A percentile compares a stretch with the other conserved stretches of the same genome.
Conservation (phyloP, 805 yeast species). For the Yueomyces sinensis region DNA sequence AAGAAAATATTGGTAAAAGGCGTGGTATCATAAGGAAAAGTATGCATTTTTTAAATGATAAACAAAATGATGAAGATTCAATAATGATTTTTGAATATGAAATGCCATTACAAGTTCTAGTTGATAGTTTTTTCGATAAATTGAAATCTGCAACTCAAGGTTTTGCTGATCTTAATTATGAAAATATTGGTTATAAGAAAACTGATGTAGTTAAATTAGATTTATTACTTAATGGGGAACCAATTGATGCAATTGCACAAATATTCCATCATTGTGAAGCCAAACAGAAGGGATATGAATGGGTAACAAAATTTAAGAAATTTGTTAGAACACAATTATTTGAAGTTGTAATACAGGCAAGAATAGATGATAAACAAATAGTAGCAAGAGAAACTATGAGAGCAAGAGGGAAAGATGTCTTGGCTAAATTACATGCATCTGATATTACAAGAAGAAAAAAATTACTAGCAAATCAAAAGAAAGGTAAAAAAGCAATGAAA, state of each 20-base stretch:
- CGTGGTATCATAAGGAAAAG: slow-evolving; percentile 62
- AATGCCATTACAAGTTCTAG: slow-evolving; percentile 77
- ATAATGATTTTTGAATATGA: slow-evolving; percentile 47
- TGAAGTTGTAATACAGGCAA: slow-evolving; percentile 88
- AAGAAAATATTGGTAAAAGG: slow-evolving; percentile 72
- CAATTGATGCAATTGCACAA: slow-evolving; percentile 86
- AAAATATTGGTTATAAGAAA: slow-evolving; percentile 75
- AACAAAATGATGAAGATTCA: not conserved
- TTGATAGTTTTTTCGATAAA: slow-evolving; percentile 92
- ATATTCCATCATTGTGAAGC: slow-evolving; percentile 78
- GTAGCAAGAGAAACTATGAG: slow-evolving; percentile 88
- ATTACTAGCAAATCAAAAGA: slow-evolving; percentile 76
- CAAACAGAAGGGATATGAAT: slow-evolving; percentile 58
- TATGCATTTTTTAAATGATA: slow-evolving; percentile 1
- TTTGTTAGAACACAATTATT: slow-evolving; percentile 72
- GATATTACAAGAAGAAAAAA: slow-evolving; percentile 86
- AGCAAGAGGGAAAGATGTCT: slow-evolving; percentile 89
- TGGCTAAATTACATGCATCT: slow-evolving; percentile 85
- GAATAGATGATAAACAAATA: slow-evolving; percentile 62
- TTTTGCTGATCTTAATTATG: slow-evolving; percentile 88
- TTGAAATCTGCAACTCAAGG: slow-evolving; percentile 83
- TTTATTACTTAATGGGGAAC: slow-evolving; percentile 72
- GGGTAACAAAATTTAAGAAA: slow-evolving; percentile 73
- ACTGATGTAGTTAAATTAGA: slow-evolving; percentile 82
- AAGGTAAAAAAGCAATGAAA: slow-evolving; percentile 72